Conservation (phyloP, 129 eudicot species). For the Chrysanthemum lavandulifolium region DNA sequence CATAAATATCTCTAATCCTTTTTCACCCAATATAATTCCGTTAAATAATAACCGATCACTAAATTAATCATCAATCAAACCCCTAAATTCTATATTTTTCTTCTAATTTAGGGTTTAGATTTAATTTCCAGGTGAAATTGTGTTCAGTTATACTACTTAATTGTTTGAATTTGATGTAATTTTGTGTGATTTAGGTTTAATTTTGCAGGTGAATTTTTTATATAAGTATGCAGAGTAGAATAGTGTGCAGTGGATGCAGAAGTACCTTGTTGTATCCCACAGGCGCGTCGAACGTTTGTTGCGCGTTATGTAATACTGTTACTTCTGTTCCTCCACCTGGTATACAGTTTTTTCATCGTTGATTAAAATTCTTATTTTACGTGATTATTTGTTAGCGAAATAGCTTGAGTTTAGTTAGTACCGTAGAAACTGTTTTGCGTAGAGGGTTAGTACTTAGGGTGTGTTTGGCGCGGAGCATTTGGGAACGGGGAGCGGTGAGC, state of each 20-base stretch:
- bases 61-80: neutral
- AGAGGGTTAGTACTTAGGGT: too few species aligned
- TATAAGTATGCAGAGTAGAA: conserved; percentile 83
- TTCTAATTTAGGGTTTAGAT: too few species aligned
- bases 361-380: neutral
- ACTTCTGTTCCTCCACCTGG: conserved; percentile 79
- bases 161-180: neutral
- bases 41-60: too few species aligned
- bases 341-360: conserved; percentile 14
- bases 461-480: too few species aligned
- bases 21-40: conserved; percentile 3
- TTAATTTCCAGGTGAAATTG: too few species aligned
- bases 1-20: neutral
- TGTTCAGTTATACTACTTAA: neutral
- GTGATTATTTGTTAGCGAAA: neutral
- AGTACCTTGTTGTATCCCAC: conserved; percentile 73
- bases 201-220: conserved; percentile 45
- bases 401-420: too few species aligned
- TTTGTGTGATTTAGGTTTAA: conserved; percentile 24
- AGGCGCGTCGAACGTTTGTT: conserved; percentile 85
- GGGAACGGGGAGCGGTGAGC: too few species aligned
- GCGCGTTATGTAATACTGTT: conserved; percentile 69
- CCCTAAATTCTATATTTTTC: too few species aligned
- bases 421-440: too few species aligned
- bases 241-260: conserved; percentile 82